Conservation (phyloP, 78 protist species). For the Protostelium mycophagum region DNA sequence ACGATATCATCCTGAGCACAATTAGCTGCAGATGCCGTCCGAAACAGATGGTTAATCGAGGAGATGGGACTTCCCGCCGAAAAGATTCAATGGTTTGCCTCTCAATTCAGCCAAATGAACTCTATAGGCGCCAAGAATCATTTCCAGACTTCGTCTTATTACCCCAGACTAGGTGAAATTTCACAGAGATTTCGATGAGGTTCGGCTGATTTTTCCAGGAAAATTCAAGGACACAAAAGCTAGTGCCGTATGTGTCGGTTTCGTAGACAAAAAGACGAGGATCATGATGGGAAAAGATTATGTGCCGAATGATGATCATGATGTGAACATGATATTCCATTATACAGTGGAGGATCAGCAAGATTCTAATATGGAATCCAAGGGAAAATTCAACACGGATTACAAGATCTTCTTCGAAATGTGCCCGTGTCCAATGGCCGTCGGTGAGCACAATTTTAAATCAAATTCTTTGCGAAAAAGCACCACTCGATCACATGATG, state of each 20-base stretch:
- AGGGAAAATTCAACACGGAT: background rate
- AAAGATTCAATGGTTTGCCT: background rate
- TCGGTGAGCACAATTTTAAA: too few relatives aligned
- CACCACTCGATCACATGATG: too few relatives aligned
- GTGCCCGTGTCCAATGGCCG: background rate
- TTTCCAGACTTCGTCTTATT: background rate
- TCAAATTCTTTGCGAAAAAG: too few relatives aligned
- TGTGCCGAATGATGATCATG: background rate
- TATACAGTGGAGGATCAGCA: background rate
- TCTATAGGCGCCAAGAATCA: background rate
- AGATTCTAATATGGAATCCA: background rate
- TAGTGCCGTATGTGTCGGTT: background rate
- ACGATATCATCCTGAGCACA: background rate
- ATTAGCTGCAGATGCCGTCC: background rate
- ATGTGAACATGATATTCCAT: background rate
- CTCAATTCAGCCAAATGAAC: background rate
- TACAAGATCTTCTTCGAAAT: background rate
- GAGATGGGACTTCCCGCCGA: background rate
- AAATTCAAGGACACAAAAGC: background rate
- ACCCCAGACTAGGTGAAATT: background rate
- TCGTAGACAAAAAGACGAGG: background rate
- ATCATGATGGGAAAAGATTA: background rate
- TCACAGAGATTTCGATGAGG: background rate
- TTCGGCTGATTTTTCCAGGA: background rate
- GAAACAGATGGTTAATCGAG: background rate